Evolutionary conservation across 73 alveolate species (phyloP).

Genomic region (Paramecium biaurelia): DNA sequence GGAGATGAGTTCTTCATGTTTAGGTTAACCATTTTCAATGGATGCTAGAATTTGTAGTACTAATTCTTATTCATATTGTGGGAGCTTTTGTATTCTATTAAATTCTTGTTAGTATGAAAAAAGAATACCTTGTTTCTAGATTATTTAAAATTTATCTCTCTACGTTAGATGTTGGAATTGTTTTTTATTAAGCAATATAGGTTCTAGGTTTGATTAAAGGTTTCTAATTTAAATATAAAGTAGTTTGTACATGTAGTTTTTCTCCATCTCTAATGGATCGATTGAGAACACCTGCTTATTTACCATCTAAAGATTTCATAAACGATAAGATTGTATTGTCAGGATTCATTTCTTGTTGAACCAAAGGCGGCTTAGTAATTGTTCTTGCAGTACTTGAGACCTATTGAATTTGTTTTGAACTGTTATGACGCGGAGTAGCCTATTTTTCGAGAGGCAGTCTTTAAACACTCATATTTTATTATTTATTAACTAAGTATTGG

Average conservation of each 20-base stretch:
- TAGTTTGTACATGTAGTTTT: conserved; percentile 3
- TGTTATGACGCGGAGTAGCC: neutral
- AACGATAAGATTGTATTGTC: conserved; percentile 18
- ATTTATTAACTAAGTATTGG: neutral
- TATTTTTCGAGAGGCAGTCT: conserved; percentile 18
- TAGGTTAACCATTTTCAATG: conserved; percentile 26
- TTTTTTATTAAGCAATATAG: neutral
- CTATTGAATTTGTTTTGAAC: neutral
- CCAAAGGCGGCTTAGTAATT: neutral
- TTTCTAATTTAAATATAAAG: neutral
- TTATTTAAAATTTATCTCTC: neutral
- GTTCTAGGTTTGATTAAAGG: conserved; percentile 18
- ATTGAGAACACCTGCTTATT: neutral
- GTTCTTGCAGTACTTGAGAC: neutral
- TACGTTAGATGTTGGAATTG: conserved; percentile 19
- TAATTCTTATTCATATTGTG: neutral
- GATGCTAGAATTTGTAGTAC: neutral
- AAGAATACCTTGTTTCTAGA: conserved; percentile 28
- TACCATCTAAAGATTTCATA: neutral
- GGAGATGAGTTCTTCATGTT: conserved; percentile 2
- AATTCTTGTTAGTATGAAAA: neutral
- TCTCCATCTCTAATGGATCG: neutral
- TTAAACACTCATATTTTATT: conserved; percentile 2
- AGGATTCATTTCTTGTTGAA: neutral
- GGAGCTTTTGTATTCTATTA: neutral